phyloP scores from a whole-genome alignment of 768 basidiomycete species.

The Podaxis rugospora region DNA sequence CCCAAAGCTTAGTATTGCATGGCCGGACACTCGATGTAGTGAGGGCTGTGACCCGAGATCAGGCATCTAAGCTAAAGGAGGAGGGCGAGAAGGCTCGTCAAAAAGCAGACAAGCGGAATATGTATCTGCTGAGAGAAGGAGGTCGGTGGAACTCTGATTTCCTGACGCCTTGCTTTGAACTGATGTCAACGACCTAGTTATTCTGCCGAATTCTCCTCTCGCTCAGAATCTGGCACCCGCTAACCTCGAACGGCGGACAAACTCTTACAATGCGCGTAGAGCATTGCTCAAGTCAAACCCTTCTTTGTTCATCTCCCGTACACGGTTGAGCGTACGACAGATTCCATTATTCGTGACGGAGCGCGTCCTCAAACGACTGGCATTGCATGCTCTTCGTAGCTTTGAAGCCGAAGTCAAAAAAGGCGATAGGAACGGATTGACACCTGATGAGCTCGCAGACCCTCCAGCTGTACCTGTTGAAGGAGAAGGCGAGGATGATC shows the following conservation, averaged over 20 bases:
- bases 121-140: slow-evolving; percentile 95
- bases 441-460: slow-evolving; percentile 65
- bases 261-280: slow-evolving; percentile 82
- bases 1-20: slow-evolving; percentile 81
- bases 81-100: slow-evolving; percentile 80
- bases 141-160: slow-evolving; percentile 42
- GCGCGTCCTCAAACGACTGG: slow-evolving; percentile 83
- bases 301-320: slow-evolving; percentile 90
- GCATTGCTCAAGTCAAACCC: slow-evolving; percentile 87
- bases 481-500: slow-evolving; percentile 17
- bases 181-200: slow-evolving; percentile 48
- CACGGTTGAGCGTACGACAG: slow-evolving; percentile 90
- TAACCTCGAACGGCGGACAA: slow-evolving; percentile 83
- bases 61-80: slow-evolving; percentile 85
- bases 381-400: slow-evolving; percentile 69
- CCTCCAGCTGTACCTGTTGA: slow-evolving; percentile 17
- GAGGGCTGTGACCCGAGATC: slow-evolving; percentile 85
- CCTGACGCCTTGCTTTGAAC: background rate
- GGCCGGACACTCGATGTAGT: slow-evolving; percentile 91
- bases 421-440: slow-evolving; percentile 56
- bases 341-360: slow-evolving; percentile 90
- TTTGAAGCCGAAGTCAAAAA: slow-evolving; percentile 78
- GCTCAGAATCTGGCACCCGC: slow-evolving; percentile 63
- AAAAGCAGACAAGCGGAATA: slow-evolving; percentile 92
- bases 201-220: slow-evolving; percentile 83